These are phyloP conservation scores for Pythium aquatile DNA, from an alignment of 352 stramenopile genomes.

Conservation along the genomic window DNA sequence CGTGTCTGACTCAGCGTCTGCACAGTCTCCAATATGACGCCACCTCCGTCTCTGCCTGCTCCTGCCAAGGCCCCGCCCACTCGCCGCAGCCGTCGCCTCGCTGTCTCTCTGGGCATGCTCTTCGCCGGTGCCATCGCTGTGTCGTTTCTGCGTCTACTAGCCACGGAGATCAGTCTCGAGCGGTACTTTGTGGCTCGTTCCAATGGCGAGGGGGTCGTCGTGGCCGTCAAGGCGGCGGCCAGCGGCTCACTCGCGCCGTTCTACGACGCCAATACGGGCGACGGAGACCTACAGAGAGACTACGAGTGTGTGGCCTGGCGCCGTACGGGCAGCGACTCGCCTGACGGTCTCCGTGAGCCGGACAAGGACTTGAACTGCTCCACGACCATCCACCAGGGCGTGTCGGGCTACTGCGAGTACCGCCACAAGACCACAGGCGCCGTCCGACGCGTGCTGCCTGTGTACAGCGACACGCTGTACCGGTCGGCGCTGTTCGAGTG, in stretches of 20 bases:
- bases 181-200: neutral
- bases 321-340: slow-evolving; percentile 14
- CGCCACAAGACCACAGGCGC: neutral
- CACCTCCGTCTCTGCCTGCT: too few relatives aligned
- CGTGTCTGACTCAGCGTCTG: too few relatives aligned
- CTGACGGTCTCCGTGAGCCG: slow-evolving; percentile 5
- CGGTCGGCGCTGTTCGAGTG: slow-evolving; percentile 5
- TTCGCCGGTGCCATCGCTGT: neutral
- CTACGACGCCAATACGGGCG: neutral
- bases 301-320: slow-evolving; percentile 25
- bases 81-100: slow-evolving; percentile 22
- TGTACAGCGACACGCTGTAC: slow-evolving; percentile 17
- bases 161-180: neutral
- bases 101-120: neutral
- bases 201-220: neutral
- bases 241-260: neutral
- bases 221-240: neutral
- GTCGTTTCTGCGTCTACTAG: neutral
- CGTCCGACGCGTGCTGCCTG: slow-evolving; percentile 15
- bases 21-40: too few relatives aligned
- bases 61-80: slow-evolving; percentile 17
- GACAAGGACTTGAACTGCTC: slow-evolving; percentile 1
- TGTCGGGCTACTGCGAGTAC: slow-evolving; percentile 27
- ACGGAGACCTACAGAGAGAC: slow-evolving; percentile 8
- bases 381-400: neutral